Base-by-base conservation (phyloP, 495 filamentous ascomycete genomes). In the Penicillium coprophilum region DNA sequence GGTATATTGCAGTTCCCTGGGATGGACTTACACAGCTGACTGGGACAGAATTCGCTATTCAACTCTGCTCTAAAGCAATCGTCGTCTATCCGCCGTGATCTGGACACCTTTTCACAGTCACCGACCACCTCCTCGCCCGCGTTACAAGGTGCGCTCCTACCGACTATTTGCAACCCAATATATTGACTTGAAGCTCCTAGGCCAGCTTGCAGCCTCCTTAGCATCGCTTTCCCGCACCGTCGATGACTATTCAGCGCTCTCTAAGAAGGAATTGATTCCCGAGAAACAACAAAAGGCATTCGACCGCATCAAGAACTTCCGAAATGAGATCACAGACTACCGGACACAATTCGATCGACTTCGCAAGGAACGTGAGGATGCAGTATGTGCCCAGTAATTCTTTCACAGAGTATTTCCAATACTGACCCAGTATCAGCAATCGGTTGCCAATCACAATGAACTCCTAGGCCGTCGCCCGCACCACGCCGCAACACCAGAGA, bases 11-110 rank as follows among this genome's bases (percentile, higher is more conserved):
- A 32, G 44, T 31, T 47, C 8, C 5, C 15, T 19, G 24, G 19
- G 17, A 17, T 20, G 4, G 7, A 20, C 13, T 24, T 24, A 20
- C 15, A 30, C 12, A 10, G 30, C 47, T 44, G 30, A 45, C 49
- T 32, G 8, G 6, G 24, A 9, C 34, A 87, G 93, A 96, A 96
- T 71, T 90, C 90, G 15, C 83, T 93, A 58, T 97, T 96, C 83
- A 97, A 97, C 73, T 93, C 91, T 17, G 93, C 94, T 30, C 83
- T 96, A 28, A 95, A 96, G 75, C 93, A 97, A 77, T 89, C 87
- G 44, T 91, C 89, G 53, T 81, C 90, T 7, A 87, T 96, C 67
- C 90, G 91, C 60, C 86, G 85, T 57, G 91, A 96, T 71, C 85
- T 97, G 49, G 84, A 89, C 61, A 75, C 74, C 61, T 89, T 96